Evolutionary conservation across 305 asterid genomes (phyloP), one percentile per base, ranked within the genome.

Genomic region (Galium porrigens): DNA sequence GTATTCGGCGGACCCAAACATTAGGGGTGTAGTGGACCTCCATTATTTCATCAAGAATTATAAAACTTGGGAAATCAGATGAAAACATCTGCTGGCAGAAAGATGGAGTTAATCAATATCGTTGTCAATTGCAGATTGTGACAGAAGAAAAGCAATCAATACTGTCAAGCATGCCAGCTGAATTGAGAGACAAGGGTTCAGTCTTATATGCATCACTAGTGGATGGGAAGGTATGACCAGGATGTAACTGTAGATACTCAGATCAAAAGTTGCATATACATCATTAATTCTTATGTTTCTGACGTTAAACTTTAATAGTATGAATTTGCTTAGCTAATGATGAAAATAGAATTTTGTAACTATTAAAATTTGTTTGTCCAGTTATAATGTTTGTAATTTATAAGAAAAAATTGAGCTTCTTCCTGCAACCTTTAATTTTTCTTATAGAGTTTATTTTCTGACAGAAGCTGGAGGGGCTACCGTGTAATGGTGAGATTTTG

Each of bases 71-170:
- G 59, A 48, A 48, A 25, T 25, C 17, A 51, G 14, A 58, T 41
- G 25, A 29, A 37, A 66, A 39, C 41, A 42, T 37, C 11, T 22
- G 18, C 14, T 5, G 20, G 55, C 37, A 0, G 41, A 1, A 22
- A 54, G 55, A 34, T 36, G 61, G 61, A 57, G 61, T 30, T 57
- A 34, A 57, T 57, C 2, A 3, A 9, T 9, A 59, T 60, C 11
- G 25, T 42, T 63, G 56, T 37, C 54, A 42, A 36, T 52, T 64
- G 72, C 85, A 91, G 96, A 83, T 85, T 72, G 95, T 95, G 46
- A 60, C 72, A 58, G 94, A 91, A 69, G 95, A 82, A 77, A 85
- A 91, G 75, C 87, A 83, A 56, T 73, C 91, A 70, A 89, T 91
- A 61, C 78, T 91, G 80, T 77, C 89, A 58, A 82, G 88, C 82